A percentile compares a stretch with the other conserved stretches of the same genome.
Conservation (phyloP, 2,329 filamentous ascomycete species). For the Clonostachys rhizophaga region DNA sequence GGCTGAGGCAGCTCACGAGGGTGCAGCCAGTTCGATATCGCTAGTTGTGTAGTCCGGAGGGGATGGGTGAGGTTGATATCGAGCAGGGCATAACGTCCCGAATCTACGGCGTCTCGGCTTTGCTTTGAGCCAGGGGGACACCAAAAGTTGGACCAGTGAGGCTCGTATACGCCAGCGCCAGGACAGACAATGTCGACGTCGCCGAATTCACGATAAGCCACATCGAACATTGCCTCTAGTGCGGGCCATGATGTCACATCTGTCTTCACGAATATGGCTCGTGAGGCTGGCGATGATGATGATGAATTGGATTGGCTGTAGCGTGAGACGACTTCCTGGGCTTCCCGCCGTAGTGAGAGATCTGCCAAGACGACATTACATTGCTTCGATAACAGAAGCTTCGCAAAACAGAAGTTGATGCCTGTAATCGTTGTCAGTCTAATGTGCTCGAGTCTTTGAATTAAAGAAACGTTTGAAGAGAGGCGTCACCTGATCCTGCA, state of each 20-base stretch:
- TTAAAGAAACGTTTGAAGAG: neutral
- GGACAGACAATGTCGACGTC: slow-evolving; percentile 35
- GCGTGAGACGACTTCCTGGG: slow-evolving; percentile 21
- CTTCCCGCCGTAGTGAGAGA: slow-evolving; percentile 33
- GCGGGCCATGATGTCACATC: slow-evolving; percentile 37
- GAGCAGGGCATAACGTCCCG: slow-evolving; percentile 23
- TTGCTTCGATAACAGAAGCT: slow-evolving; percentile 28
- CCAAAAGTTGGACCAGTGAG: slow-evolving; percentile 35
- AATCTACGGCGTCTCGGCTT: slow-evolving; percentile 19
- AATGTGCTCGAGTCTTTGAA: neutral
- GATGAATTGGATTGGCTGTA: slow-evolving; percentile 15
- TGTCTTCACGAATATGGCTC: slow-evolving; percentile 34
- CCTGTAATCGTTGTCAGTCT: slow-evolving; percentile 12
- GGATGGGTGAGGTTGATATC: slow-evolving; percentile 37
- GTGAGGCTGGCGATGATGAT: slow-evolving; percentile 17
- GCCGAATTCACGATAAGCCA: slow-evolving; percentile 25
- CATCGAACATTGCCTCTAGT: slow-evolving; percentile 25
- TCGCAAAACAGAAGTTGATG: slow-evolving; percentile 37
- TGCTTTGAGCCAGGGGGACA: slow-evolving; percentile 27
- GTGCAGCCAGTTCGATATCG: slow-evolving; percentile 28
- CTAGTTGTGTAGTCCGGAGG: slow-evolving; percentile 32
- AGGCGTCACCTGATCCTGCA: slow-evolving; percentile 14
- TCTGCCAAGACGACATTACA: slow-evolving; percentile 43
- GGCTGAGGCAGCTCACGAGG: slow-evolving; percentile 13
- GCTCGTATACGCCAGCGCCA: slow-evolving; percentile 41